These are phyloP conservation scores for Schwanniomyces etchellsii DNA, from an alignment of 1,139 yeast species.

Conservation along the genomic window DNA sequence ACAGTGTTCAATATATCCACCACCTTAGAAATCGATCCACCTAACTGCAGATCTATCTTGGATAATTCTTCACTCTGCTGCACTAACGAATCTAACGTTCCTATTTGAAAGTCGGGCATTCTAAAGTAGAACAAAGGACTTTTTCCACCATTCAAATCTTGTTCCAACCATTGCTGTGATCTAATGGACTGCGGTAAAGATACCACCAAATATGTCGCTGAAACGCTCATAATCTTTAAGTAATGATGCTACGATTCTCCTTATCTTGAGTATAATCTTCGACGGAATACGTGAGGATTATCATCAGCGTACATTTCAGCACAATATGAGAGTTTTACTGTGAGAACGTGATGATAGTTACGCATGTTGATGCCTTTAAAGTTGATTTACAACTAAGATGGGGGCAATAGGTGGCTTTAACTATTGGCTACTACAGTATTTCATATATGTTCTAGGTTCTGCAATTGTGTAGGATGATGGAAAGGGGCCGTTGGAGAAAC, in stretches of 20 bases:
- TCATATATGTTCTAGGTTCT: too few species aligned
- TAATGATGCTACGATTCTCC: constrained; percentile 1
- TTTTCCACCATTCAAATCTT: constrained; percentile 39
- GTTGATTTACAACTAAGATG: too few species aligned
- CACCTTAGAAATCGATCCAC: constrained; percentile 62
- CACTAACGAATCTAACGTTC: constrained; percentile 88
- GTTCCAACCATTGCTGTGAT: constrained; percentile 40
- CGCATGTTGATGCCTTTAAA: too few species aligned
- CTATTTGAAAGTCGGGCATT: constrained; percentile 89
- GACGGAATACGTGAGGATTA: not conserved
- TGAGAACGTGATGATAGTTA: not conserved
- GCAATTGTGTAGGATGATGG: too few species aligned
- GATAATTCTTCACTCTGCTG: constrained; percentile 85
- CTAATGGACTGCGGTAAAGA: constrained; percentile 50
- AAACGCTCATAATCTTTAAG: constrained; percentile 14
- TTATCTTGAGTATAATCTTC: not conserved
- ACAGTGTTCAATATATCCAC: constrained; percentile 61
- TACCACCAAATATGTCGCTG: constrained; percentile 42
- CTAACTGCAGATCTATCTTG: constrained; percentile 74
- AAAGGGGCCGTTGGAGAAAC: too few species aligned
- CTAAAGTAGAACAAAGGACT: constrained; percentile 40
- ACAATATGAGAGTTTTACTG: constrained; percentile 1
- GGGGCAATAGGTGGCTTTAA: too few species aligned
- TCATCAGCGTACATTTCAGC: constrained; percentile 1
- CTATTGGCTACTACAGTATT: too few species aligned